Conservation (phyloP, 208 protist genomes). For the Strigomonas culicis region DNA sequence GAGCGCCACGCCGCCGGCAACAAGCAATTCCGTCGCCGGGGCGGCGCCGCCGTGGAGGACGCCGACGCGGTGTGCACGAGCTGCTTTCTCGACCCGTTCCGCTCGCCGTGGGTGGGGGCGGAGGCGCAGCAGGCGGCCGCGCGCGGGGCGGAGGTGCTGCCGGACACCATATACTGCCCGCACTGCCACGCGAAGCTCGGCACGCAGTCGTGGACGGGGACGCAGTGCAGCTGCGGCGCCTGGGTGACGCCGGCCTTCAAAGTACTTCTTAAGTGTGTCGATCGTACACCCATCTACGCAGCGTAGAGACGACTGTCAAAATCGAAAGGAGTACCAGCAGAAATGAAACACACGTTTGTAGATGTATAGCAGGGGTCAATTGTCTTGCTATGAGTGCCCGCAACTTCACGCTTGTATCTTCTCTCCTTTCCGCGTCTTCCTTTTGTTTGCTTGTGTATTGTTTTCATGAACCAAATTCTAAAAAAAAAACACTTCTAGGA, state of each 20-base stretch:
- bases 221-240: slow-evolving; percentile 79
- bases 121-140: slow-evolving; percentile 44
- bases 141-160: slow-evolving; percentile 35
- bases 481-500: too few species aligned
- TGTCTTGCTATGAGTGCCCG: too few species aligned
- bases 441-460: too few species aligned
- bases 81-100: slow-evolving; percentile 80
- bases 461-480: too few species aligned
- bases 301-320: too few species aligned
- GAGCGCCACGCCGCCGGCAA: slow-evolving; percentile 26
- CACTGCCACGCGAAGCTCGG: slow-evolving; percentile 81
- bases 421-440: too few species aligned
- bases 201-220: slow-evolving; percentile 79
- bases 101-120: slow-evolving; percentile 57
- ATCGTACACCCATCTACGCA: slow-evolving; percentile 16
- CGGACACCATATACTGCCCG: slow-evolving; percentile 85
- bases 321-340: too few species aligned
- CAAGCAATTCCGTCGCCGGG: slow-evolving; percentile 40
- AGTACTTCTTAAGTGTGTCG: slow-evolving; percentile 59
- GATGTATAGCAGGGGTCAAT: too few species aligned
- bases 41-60: slow-evolving; percentile 11
- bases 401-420: too few species aligned
- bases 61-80: slow-evolving; percentile 54
- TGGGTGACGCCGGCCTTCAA: slow-evolving; percentile 88
- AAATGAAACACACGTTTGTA: too few species aligned